phyloP scores from a whole-genome alignment of 2,329 filamentous ascomycete genomes.

The Pseudogymnoascus sp. region DNA sequence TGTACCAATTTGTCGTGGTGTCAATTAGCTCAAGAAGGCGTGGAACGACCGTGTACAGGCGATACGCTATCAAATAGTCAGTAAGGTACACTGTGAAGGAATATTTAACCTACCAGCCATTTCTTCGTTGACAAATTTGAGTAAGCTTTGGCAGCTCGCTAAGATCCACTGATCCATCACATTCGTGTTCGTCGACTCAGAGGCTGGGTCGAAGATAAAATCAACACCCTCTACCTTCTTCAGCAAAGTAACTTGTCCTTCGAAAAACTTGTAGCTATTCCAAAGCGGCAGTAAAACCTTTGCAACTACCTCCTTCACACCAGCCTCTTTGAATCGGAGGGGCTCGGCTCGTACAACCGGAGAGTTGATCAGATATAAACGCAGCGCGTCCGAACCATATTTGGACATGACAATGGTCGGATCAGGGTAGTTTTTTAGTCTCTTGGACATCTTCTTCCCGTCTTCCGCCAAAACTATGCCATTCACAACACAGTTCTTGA shows the following conservation, averaged over 20 bases:
- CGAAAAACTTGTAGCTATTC: slow-evolving; percentile 97
- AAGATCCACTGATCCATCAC: slow-evolving; percentile 97
- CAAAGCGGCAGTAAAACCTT: slow-evolving; percentile 85
- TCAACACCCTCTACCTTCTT: slow-evolving; percentile 77
- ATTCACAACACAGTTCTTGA: slow-evolving; percentile 95
- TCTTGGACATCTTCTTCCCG: slow-evolving; percentile 98
- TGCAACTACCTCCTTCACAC: slow-evolving; percentile 89
- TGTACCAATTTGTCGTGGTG: slow-evolving; percentile 98
- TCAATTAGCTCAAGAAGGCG: slow-evolving; percentile 77
- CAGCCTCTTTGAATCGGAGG: slow-evolving; percentile 80
- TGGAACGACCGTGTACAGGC: slow-evolving; percentile 85
- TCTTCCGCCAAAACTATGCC: slow-evolving; percentile 90
- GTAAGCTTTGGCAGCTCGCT: slow-evolving; percentile 80
- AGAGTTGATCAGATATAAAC: slow-evolving; percentile 94
- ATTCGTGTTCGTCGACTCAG: slow-evolving; percentile 70
- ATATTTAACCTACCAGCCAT: slow-evolving; percentile 58
- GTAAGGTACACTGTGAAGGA: slow-evolving; percentile 1
- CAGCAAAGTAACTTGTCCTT: slow-evolving; percentile 73
- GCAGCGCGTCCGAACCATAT: slow-evolving; percentile 85
- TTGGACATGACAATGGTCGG: slow-evolving; percentile 73
- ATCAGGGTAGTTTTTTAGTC: slow-evolving; percentile 92
- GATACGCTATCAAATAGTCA: slow-evolving; percentile 44
- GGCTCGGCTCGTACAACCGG: slow-evolving; percentile 89
- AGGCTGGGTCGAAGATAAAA: slow-evolving; percentile 68
- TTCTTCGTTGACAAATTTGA: slow-evolving; percentile 87